Evolutionary conservation across 495 filamentous ascomycete species (phyloP), one percentile per base, ranked within the genome.

Genomic region (Sporormia fimetaria): DNA sequence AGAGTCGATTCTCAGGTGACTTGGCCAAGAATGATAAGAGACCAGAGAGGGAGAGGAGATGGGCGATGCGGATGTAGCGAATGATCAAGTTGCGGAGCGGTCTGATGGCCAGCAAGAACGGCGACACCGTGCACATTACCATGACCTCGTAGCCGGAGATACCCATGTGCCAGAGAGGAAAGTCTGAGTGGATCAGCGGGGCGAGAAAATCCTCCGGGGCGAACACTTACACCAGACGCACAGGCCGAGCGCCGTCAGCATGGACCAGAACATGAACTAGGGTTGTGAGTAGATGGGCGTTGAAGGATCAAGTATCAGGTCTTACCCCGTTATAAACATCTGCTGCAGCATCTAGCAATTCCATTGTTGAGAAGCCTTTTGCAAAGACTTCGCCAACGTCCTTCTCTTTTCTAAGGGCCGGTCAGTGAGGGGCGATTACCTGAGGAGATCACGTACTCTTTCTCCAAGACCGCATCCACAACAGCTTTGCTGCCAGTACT

Each of bases 131-230:
- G 46, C 70, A 70, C 71, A 94, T 75, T 59, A 99, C 75, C 45
- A 88, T 68, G 18, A 78, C 78, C 63, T 99, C 92, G 49, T 93
- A 95, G 40, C 92, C 92, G 6, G 92, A 99, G 44, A 99, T 87
- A 42, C 92, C 92, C 92, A 99, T 96, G 59, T 95, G 76, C 92
- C 92, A 99, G n/a, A 99, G 73, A 11, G 90, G 90, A 56, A 99
- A 99, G 58, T 93, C 83, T 87, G 46, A 5, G 6, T 16, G 16
- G 6, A 3, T 47, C 23, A 48, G 32, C 7, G 32, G 24, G 14
- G 18, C 12, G 42, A 36, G 7, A 8, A 24, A 17, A 6, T 25
- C 10, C 10, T 25, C 4, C 33, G 61, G 10, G 12, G 1, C 46
- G 25, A 29, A n/a, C 25, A 67, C 83, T 73, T 74, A 88, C 83